Evolutionary conservation across 164 flowering plant species (phyloP).

Genomic region (Annona squamosa): DNA sequence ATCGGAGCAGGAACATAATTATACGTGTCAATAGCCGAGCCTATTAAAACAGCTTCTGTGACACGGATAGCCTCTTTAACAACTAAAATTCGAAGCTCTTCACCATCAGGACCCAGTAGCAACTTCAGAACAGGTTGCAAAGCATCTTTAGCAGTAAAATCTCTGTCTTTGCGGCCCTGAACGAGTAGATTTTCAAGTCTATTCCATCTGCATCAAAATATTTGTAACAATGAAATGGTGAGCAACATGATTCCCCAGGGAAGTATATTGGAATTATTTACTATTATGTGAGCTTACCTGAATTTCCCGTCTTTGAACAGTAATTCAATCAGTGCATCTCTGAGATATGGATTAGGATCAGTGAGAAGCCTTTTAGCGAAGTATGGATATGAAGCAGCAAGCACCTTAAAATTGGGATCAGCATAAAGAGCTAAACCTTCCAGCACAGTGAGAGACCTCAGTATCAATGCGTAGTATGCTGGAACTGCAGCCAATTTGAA

Average conservation of each 20-base stretch:
- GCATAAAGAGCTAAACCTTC: slow-evolving; percentile 98
- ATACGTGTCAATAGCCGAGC: slow-evolving; percentile 59
- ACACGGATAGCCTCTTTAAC: slow-evolving; percentile 78
- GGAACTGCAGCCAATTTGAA: slow-evolving; percentile 64
- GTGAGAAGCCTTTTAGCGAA: slow-evolving; percentile 99
- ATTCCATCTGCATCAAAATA: slow-evolving; percentile 63
- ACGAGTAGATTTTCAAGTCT: slow-evolving; percentile 91
- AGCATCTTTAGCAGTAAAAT: slow-evolving; percentile 88
- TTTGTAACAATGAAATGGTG: not conserved
- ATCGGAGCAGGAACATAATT: slow-evolving; percentile 42
- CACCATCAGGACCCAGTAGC: slow-evolving; percentile 74
- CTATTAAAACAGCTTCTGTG: slow-evolving; percentile 66
- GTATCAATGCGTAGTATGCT: slow-evolving; percentile 89
- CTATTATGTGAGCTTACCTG: slow-evolving; percentile 41
- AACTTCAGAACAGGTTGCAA: slow-evolving; percentile 90
- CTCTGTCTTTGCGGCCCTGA: slow-evolving; percentile 85
- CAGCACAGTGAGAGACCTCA: slow-evolving; percentile 93
- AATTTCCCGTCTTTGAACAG: slow-evolving; percentile 93
- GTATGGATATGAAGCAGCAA: slow-evolving; percentile 98
- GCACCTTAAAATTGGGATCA: slow-evolving; percentile 92
- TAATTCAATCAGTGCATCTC: slow-evolving; percentile 96
- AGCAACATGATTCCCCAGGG: not conserved
- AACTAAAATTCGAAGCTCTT: slow-evolving; percentile 61
- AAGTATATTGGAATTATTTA: not conserved
- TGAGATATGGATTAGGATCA: slow-evolving; percentile 94